Conservation (phyloP, 2,329 filamentous ascomycete genomes). For the Thelonectria blattea region DNA sequence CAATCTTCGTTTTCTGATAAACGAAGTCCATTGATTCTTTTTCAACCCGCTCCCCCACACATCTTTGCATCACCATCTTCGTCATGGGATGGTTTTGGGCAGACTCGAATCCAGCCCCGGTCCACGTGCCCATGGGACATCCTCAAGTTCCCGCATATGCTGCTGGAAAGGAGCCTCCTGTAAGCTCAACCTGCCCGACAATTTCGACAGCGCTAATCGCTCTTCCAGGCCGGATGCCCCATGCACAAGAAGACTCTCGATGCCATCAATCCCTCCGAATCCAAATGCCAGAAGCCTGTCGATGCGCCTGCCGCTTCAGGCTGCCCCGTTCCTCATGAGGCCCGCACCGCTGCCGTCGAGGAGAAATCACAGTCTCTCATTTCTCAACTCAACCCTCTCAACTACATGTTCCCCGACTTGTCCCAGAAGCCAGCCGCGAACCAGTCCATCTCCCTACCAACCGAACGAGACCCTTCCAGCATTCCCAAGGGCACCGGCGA, state of each 20-base stretch:
- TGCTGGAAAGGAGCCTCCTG: conserved; percentile 42
- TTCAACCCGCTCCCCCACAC: not conserved
- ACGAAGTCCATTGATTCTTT: not conserved
- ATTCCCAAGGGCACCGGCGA: conserved; percentile 85
- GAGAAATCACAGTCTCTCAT: conserved; percentile 54
- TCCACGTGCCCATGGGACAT: conserved; percentile 43
- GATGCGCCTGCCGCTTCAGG: conserved; percentile 33
- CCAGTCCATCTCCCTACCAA: conserved; percentile 77
- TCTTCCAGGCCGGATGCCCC: conserved; percentile 57
- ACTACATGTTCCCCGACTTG: conserved; percentile 92
- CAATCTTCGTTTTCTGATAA: not conserved
- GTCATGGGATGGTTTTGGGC: conserved; percentile 71
- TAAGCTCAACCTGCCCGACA: conserved; percentile 28
- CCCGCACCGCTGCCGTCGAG: conserved; percentile 28
- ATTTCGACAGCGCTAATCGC: conserved; percentile 30
- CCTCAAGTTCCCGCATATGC: conserved; percentile 34
- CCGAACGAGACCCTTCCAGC: conserved; percentile 81
- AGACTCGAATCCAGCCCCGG: conserved; percentile 50
- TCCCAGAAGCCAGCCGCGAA: conserved; percentile 78
- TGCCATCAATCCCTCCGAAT: conserved; percentile 47
- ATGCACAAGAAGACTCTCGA: conserved; percentile 63
- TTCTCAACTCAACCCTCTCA: conserved; percentile 71
- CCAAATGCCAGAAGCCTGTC: conserved; percentile 34
- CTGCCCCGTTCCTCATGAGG: conserved; percentile 54
- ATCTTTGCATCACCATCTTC: conserved; percentile 6